Base-by-base conservation (phyloP, 768 basidiomycete species). In the Suillus subaureus region DNA sequence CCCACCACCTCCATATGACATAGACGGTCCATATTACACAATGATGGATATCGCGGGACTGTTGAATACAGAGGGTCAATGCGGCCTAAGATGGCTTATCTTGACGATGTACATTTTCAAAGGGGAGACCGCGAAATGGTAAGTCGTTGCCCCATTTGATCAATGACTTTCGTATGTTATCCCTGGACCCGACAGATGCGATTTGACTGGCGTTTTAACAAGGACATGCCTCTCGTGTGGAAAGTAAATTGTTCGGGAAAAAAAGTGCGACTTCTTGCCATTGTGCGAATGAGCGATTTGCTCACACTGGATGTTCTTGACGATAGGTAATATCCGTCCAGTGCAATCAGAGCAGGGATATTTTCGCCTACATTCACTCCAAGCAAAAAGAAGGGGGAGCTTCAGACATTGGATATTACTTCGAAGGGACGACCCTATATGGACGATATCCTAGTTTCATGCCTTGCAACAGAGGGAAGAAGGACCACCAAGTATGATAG, bases 361-460 rank as follows among this genome's bases (percentile, higher is more conserved):
- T 61, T 18, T 40, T 61, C 9, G 61, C 61, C n/a, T 52, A 33
- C 28, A 8, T 51, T 61, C 43, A 4, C 2, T 21, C 61, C 61
- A 8, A 51, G n/a, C 26, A 54, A 28, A 52, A 54, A 21, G 12
- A 31, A 18, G 47, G 43, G 47, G 13, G 7, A 37, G 43, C 61
- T 52, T 55, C 43, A 43, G 61, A 43, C 47, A 37, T 52, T 61
- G 28, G 43, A 52, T 16, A 26, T 61, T 21, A 33, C 40, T 13
- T 7, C 61, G 28, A 26, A 31, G 31, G 61, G 61, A 21, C 31
- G n/a, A 31, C 42, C 61, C 7, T 52, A 31, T 16, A 43, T 61
- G 21, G 45, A 61, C 28, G 18, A 61, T 33, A 61, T 61, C 18
- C 18, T 61, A 8, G 3, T 61, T 35, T 56, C 61, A 31, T 61